Base-by-base conservation (phyloP, 331 rosid genomes). In the Quercus lobata region DNA sequence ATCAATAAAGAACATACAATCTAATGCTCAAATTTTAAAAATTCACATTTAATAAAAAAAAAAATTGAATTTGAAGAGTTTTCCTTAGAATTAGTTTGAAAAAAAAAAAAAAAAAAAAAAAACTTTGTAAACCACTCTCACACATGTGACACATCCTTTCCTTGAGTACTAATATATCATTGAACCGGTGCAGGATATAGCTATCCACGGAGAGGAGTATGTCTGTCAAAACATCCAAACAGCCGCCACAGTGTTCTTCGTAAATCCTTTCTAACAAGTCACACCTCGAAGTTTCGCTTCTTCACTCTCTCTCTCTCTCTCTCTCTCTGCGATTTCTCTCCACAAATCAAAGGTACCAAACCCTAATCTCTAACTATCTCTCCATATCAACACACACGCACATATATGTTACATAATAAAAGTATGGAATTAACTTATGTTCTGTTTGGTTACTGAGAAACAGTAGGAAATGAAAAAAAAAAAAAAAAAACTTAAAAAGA, bases 331-430 rank as follows among this genome's bases (percentile, higher is more conserved):
- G 24, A 4, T 22, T 19, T 60, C 65, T 57, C 22, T 68, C 10
- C 15, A 30, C 53, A 21, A 74, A 75, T 55, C 61, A 19, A 52
- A 80, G 87, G 84, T 80, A 61, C 57, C 37, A 17, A 78, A 30
- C 37, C 41, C 78, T 19, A 57, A 44, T 81, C 54, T 29, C 22
- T 81, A 71, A 17, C 53, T 21, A 35, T 74, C 22, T 57, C 61
- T 75, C 71, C 3, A 9, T 10, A 44, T 10, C 10, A 44, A 44
- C 34, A 4, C 52, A 44, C 52, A 44, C 52, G 0, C 52, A 9
- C 52, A 12, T 12, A 25, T 16, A 10, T 5, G 30, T 49, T 21
- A 44, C 52, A 15, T 35, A 18, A 53, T 32, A 27, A 25, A 53
- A 27, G 2, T 29, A 27, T 53, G 63, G 34, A 70, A 55, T 69